Conservation (phyloP, 441 rosid genomes). For the Arabidopsis lyrata region DNA sequence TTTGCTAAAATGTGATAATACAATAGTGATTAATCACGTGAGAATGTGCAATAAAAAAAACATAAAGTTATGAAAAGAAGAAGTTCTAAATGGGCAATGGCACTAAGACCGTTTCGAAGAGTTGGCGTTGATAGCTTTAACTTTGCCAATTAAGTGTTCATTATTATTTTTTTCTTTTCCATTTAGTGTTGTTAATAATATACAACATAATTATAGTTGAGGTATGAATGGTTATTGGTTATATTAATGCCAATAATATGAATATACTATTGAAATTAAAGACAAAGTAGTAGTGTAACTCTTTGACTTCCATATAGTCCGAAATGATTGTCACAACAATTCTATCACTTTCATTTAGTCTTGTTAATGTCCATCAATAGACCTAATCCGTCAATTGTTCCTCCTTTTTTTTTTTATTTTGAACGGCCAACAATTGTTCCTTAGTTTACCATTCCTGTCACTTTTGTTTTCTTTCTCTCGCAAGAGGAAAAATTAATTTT, state of each 20-base stretch:
- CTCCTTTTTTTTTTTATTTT: not conserved
- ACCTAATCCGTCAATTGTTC: slow-evolving; percentile 17
- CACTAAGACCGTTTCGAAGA: not conserved
- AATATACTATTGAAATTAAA: not conserved
- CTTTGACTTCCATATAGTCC: slow-evolving; percentile 30
- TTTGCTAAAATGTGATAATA: slow-evolving; percentile 9
- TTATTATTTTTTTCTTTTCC: not conserved
- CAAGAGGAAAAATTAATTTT: not conserved
- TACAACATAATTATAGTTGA: not conserved
- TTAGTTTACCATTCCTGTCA: slow-evolving; percentile 14
- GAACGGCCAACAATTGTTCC: slow-evolving; percentile 22
- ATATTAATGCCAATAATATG: not conserved
- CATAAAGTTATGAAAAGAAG: not conserved
- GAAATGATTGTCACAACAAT: slow-evolving; percentile 21
- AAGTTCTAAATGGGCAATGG: not conserved
- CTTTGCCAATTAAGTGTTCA: not conserved
- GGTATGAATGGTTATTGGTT: not conserved
- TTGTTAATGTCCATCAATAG: slow-evolving; percentile 25
- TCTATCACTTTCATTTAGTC: slow-evolving; percentile 26
- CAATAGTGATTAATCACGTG: slow-evolving; percentile 1
- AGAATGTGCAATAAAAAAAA: not conserved
- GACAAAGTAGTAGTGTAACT: slow-evolving; percentile 9
- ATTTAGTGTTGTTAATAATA: not conserved
- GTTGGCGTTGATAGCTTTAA: not conserved
- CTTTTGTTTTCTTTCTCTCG: not conserved